These are phyloP conservation scores for Teratosphaeria epicoccoides DNA, from an alignment of 2,329 filamentous ascomycete species.

Conservation along the genomic window DNA sequence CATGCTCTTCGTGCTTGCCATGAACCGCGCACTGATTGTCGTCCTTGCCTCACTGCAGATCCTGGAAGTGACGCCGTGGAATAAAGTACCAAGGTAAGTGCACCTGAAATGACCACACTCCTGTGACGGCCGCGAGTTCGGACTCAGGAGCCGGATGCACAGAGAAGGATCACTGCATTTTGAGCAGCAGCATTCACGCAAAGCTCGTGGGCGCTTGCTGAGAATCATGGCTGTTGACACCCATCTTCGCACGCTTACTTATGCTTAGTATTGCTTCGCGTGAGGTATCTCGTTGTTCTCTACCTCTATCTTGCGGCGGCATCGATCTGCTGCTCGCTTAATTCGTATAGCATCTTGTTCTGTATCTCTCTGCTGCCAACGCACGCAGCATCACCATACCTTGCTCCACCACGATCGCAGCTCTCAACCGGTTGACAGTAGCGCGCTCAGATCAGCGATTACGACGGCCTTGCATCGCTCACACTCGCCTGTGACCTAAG, in stretches of 20 bases:
- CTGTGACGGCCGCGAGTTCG: neutral
- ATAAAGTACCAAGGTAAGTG: too few relatives aligned
- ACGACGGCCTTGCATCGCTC: neutral
- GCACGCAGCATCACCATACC: too few relatives aligned
- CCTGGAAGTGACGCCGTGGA: too few relatives aligned
- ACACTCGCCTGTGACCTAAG: neutral
- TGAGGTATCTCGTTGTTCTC: neutral
- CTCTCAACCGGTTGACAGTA: neutral
- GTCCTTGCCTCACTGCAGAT: too few relatives aligned
- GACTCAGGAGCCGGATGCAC: neutral
- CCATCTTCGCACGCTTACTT: neutral
- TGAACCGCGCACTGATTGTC: too few relatives aligned
- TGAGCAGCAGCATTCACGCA: neutral
- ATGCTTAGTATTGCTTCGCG: too few relatives aligned
- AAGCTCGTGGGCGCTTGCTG: neutral
- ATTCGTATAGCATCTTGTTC: neutral
- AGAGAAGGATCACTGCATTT: neutral
- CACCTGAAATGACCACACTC: neutral
- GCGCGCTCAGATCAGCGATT: neutral
- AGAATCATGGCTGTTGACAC: neutral
- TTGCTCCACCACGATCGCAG: neutral
- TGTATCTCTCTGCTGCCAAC: too few relatives aligned
- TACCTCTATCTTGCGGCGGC: conserved; percentile 38
- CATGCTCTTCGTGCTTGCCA: too few relatives aligned
- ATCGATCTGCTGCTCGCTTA: conserved; percentile 59